phyloP scores from a whole-genome alignment of 441 rosid species.

The Isatis lusitanica region DNA sequence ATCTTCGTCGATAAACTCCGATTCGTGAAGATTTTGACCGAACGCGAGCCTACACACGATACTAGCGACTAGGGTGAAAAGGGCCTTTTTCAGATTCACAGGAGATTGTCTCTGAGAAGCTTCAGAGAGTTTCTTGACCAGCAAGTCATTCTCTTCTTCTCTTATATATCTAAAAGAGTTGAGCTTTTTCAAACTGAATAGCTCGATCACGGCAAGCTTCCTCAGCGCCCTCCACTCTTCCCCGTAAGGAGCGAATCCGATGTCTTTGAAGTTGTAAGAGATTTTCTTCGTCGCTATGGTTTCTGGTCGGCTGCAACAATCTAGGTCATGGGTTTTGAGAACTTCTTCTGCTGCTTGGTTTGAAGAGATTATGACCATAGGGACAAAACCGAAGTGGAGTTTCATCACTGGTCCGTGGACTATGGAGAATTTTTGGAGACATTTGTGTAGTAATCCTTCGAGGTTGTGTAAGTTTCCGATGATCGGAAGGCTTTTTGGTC shows the following conservation, averaged over 20 bases:
- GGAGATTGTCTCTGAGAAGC: slow-evolving; percentile 33
- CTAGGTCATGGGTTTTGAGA: slow-evolving; percentile 46
- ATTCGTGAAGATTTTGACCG: slow-evolving; percentile 42
- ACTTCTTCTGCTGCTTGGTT: slow-evolving; percentile 40
- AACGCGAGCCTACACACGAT: slow-evolving; percentile 41
- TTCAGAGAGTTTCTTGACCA: slow-evolving; percentile 39
- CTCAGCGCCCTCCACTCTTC: slow-evolving; percentile 50
- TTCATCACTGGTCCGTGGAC: slow-evolving; percentile 45
- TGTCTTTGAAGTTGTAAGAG: slow-evolving; percentile 44
- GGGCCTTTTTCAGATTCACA: slow-evolving; percentile 41
- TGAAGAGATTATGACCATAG: slow-evolving; percentile 38
- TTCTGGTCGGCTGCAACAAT: slow-evolving; percentile 50
- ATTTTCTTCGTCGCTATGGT: slow-evolving; percentile 36
- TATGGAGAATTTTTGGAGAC: slow-evolving; percentile 30
- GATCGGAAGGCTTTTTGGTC: slow-evolving; percentile 42
- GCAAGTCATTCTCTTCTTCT: slow-evolving; percentile 46
- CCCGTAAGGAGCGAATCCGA: slow-evolving; percentile 45
- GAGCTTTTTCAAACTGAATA: slow-evolving; percentile 50
- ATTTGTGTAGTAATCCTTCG: slow-evolving; percentile 38
- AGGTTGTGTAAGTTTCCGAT: slow-evolving; percentile 48
- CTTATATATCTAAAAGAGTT: slow-evolving; percentile 44
- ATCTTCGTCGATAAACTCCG: slow-evolving; percentile 36
- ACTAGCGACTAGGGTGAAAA: slow-evolving; percentile 35
- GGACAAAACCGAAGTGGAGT: slow-evolving; percentile 35
- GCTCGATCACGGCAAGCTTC: slow-evolving; percentile 43